Evolutionary conservation across 495 filamentous ascomycete genomes (phyloP).

Genomic region (Penicillium egyptiacum): DNA sequence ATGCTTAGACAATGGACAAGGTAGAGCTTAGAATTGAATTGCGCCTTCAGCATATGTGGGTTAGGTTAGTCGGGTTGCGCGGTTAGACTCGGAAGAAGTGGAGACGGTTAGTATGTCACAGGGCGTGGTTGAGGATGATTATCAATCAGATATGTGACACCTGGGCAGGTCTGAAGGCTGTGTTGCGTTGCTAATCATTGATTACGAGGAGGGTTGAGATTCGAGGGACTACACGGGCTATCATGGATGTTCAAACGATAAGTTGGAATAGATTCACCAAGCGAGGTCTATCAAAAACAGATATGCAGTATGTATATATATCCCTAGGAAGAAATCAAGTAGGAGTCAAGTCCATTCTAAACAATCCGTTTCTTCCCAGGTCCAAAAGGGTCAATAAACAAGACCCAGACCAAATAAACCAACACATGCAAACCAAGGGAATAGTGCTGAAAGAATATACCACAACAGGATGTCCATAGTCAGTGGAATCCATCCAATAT

Average conservation of each 20-base stretch:
- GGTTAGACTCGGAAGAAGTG: constrained; percentile 4
- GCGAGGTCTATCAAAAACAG: not conserved
- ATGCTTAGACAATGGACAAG: not conserved
- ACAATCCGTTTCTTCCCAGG: not conserved
- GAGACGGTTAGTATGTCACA: not conserved
- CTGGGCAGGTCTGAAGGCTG: not conserved
- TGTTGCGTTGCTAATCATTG: not conserved
- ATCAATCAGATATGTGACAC: not conserved
- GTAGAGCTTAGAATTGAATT: not conserved
- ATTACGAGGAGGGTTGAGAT: no score
- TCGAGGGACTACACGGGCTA: no score
- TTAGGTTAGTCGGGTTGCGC: not conserved
- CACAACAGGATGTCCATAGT: constrained; percentile 1
- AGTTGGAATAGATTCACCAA: constrained; percentile 1
- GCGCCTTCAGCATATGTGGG: not conserved
- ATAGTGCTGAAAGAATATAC: constrained; percentile 4
- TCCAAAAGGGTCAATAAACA: not conserved
- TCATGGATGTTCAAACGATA: not conserved
- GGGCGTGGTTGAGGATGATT: not conserved
- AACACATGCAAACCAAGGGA: constrained; percentile 5
- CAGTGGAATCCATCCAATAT: constrained; percentile 1
- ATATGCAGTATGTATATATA: no score
- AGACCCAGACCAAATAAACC: constrained; percentile 8
- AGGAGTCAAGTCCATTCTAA: not conserved
- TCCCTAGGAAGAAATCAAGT: constrained; percentile 5